Base-by-base conservation (phyloP, 148 eudicot genomes). In the Cornus kousa region DNA sequence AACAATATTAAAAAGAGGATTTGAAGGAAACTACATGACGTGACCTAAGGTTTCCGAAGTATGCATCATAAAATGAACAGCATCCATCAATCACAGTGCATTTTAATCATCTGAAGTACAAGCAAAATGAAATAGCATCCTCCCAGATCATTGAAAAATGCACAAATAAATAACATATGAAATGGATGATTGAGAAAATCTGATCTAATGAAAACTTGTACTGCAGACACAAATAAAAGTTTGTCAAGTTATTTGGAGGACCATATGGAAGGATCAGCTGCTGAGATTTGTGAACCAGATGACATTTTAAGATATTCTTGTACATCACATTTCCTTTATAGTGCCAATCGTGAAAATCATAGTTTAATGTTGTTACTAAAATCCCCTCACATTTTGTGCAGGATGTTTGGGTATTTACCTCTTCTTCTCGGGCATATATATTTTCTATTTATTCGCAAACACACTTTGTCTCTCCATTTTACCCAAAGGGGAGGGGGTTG, bases 41-140 rank as follows among this genome's bases (percentile, higher is more conserved):
- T 40, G 76, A 22, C 67, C 53, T 32, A 67, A 5, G 68, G 73
- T 53, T 59, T 66, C 32, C 12, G 1, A 53, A 12, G 17, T 22
- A 24, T 17, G 37, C 74, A 80, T 22, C 50, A 6, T 35, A 31
- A 60, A 67, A 14, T 40, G 16, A 71, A 65, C 73, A 79, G 17
- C 59, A 14, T 14, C 59, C 59, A 12, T 53, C 59, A 53, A 12
- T 48, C 53, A 1, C 19, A 0, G 17, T 16, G 19, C 59, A 53
- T 53, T 53, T 53, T 46, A 66, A 46, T 22, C 69, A 39, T 22
- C n/a, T 59, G 2, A 24, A 28, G 40, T 66, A 17, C 17, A 11
- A 1, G 6, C 5, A 19, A 50, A 20, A 33, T 22, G 6, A 5
- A 59, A 31, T 12, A 24, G 23, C 40, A 53, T 8, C 22, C 12